Conservation (phyloP, 78 protist species). For the Dictyostelium discoideum region DNA sequence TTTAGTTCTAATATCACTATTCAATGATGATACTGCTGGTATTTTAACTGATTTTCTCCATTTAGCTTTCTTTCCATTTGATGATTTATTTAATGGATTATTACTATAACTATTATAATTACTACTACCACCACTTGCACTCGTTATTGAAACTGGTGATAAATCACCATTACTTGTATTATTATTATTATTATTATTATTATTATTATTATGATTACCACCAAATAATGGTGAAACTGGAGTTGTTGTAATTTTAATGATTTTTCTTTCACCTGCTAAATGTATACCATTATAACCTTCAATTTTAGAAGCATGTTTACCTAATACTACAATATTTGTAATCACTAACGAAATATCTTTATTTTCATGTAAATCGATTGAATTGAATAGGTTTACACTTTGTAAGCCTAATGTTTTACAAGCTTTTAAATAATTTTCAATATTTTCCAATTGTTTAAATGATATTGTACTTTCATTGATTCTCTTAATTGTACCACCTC, state of each 20-base stretch:
- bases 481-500: constrained; percentile 23
- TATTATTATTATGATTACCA: neutral
- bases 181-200: neutral
- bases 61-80: constrained; percentile 26
- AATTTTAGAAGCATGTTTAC: constrained; percentile 61
- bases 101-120: neutral
- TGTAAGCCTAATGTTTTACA: constrained; percentile 71
- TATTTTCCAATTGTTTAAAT: constrained; percentile 88
- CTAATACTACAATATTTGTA: constrained; percentile 23
- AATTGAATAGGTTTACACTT: constrained; percentile 62
- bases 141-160: neutral
- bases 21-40: constrained; percentile 61
- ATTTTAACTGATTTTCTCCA: constrained; percentile 66
- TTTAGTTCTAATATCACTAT: constrained; percentile 67
- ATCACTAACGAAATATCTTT: constrained; percentile 61
- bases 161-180: neutral
- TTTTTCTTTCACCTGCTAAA: constrained; percentile 69
- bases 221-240: constrained; percentile 54
- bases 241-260: constrained; percentile 44
- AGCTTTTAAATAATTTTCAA: constrained; percentile 78
- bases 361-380: constrained; percentile 85
- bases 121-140: neutral
- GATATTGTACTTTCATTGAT: constrained; percentile 60
- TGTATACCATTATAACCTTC: constrained; percentile 60
- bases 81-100: neutral